Base-by-base conservation (phyloP, 2,329 filamentous ascomycete genomes). In the Neoscytalidium dimidiatum region DNA sequence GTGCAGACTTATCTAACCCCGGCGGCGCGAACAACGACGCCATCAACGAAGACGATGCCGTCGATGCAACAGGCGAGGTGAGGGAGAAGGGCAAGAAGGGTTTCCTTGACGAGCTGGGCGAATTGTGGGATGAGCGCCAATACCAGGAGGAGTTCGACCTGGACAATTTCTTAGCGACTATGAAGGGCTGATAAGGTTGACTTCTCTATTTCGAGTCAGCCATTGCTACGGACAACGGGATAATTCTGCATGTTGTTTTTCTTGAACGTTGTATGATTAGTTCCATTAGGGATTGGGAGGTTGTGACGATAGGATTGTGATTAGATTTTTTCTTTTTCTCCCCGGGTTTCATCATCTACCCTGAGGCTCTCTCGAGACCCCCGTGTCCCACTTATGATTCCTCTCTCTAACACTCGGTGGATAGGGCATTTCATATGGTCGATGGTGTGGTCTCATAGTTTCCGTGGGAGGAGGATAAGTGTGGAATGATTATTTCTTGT, bases 121-220 rank as follows among this genome's bases (percentile, higher is more conserved):
- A 99, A 78, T 81, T 99, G 31, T 99, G 95, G 94, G 95, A 99
- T 76, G 94, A 97, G 76, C 90, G 89, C 75, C 94, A 97, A 82
- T 99, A 99, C 78, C 93, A 97, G 79, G 95, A 99, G 81, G 96
- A 96, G 78, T 98, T 97, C 77, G 92, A 98, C 76, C 81, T 99
- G 70, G 93, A 97, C 72, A 94, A 92, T 3, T 99, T 98, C 81
- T 85, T 99, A 81, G 94, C 93, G 77, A 96, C 88, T 70, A 97
- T 99, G 92, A 92, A 92, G 74, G 80, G 74, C 35, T 82, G 23
- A 57, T 11, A 11, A 41, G n/a, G n/a, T 41, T 17, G 8, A 41
- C n/a, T 1, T 4, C 4, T 41, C 13, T 14, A 35, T 41, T 41
- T 17, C 9, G 4, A 41, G 14, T 41, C 38, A 9, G 14, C n/a